Evolutionary conservation across 306 rosid species (phyloP).

Genomic region (Fragaria ananassa): DNA sequence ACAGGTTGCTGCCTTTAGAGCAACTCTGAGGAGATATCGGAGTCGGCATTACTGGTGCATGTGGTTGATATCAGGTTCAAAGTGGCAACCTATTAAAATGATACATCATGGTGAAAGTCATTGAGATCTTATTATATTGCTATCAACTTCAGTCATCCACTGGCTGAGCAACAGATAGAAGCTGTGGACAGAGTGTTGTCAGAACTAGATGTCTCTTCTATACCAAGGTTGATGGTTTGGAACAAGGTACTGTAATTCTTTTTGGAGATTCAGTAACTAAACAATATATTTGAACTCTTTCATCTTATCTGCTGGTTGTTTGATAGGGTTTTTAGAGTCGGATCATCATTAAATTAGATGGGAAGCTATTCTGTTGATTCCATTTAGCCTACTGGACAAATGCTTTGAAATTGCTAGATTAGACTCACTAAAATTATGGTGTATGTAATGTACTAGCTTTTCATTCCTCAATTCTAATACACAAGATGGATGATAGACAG

Average conservation of each 20-base stretch:
- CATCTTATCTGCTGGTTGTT: not conserved
- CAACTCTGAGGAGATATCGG: conserved; percentile 94
- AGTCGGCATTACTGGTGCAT: conserved; percentile 82
- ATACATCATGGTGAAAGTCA: conserved; percentile 1
- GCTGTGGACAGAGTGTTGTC: conserved; percentile 93
- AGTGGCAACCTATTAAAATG: conserved; percentile 14
- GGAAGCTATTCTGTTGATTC: not conserved
- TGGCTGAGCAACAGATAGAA: conserved; percentile 88
- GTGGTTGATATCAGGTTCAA: conserved; percentile 87
- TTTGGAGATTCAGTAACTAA: conserved; percentile 6
- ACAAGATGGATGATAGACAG: conserved; percentile 1
- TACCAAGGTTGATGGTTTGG: conserved; percentile 95
- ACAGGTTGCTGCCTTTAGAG: conserved; percentile 98
- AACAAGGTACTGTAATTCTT: conserved; percentile 58
- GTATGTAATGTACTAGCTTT: not conserved
- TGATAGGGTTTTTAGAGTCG: not conserved
- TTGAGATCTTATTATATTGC: conserved; percentile 31
- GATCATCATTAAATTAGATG: not conserved
- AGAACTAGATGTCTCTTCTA: conserved; percentile 70
- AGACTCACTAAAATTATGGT: not conserved
- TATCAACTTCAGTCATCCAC: conserved; percentile 75
- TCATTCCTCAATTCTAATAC: conserved; percentile 5
- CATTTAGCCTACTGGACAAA: not conserved
- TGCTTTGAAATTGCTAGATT: not conserved
- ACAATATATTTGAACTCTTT: not conserved